Base-by-base conservation (phyloP, 2,329 filamentous ascomycete species). In the Exophiala calicioides region DNA sequence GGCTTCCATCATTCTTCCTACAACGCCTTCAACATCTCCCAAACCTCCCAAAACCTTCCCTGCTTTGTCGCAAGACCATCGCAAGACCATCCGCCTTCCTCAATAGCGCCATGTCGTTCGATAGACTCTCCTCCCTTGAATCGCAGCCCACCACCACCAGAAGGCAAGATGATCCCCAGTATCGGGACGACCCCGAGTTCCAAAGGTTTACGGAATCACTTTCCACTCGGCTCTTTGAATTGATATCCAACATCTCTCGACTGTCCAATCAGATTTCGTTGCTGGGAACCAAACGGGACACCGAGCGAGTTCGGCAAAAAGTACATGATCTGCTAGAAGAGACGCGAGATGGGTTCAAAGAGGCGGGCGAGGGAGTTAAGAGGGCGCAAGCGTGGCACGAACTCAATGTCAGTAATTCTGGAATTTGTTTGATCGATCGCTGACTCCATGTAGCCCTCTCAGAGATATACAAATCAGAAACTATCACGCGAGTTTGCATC, bases 391-490 rank as follows among this genome's bases (percentile, higher is more conserved):
- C 80, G 30, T 97, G 81, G 90, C 88, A 83, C 64, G 89, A 91
- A 62, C 82, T 89, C 40, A 88, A 84, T 64, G 86, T 90, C 76
- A 58, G 79, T 60, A 40, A 42, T 18, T 20, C 38, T 16, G 41
- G 16, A 15, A 27, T 20, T 15, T 16, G n/a, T 4, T 20, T 13
- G 12, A 9, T 24, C 19, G 19, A 16, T 10, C 13, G 31, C 53
- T 58, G 33, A 58, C 32, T 23, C 2, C 6, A 5, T 7, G 50
- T 30, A 95, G 89, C 88, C 91, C 51, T 87, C 89, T 44, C 93
- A 98, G 75, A 94, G 91, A 69, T 97, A 95, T 74, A 93, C 90
- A 16, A 91, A 96, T 63, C 88, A 91, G 59, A 97, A 97, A 68
- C 79, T 98, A 24, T 91, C 89, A 53, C 87, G 88, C 63, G 90